Base-by-base conservation (phyloP, 768 basidiomycete genomes). In the Sporobolomyces pararoseus region DNA sequence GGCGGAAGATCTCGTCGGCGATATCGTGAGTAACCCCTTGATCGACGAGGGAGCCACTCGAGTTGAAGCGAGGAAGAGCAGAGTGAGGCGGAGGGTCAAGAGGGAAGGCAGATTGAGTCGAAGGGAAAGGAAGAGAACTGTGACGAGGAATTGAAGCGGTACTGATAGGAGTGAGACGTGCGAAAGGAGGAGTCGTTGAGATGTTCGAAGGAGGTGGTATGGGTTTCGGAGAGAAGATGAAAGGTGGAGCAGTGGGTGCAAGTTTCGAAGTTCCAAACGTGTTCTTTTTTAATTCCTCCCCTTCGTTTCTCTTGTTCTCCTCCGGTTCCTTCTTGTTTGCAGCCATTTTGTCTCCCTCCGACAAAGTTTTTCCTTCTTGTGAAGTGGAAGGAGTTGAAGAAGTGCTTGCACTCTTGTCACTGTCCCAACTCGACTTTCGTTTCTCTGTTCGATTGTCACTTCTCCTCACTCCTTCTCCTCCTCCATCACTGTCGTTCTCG, bases 1-100 rank as follows among this genome's bases (percentile, higher is more conserved):
- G 63, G 27, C 60, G 62, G 31, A 68, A 66, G 47, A 72, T 72
- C 63, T 72, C 71, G 27, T 72, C 71, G 50, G 71, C 71, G 29
- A 72, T 72, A 3, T 35, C 31, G 63, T 68, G 65, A 34, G 23
- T 31, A 12, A 57, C 51, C 21, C 57, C 55, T 16, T 42, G 46
- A 29, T 63, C 46, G 62, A 67, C n/a, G 51, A 72, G 58, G 32
- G n/a, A 51, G 9, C 71, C 66, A 14, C 58, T n/a, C 19, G 31
- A 1, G 58, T 67, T 61, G 63, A 68, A 50, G 35, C 53, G 63
- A 7, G 63, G 23, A 10, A 32, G 39, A 39, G 65, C 27, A 9
- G 57, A 23, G 31, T n/a, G 53, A 54, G 34, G 5, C 25, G 37
- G 21, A 42, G 39, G 29, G 37, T 59, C 25, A 60, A 34, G 44